Evolutionary conservation across 2,329 filamentous ascomycete species (phyloP).

Genomic region (Sarocladiaceae sp.): DNA sequence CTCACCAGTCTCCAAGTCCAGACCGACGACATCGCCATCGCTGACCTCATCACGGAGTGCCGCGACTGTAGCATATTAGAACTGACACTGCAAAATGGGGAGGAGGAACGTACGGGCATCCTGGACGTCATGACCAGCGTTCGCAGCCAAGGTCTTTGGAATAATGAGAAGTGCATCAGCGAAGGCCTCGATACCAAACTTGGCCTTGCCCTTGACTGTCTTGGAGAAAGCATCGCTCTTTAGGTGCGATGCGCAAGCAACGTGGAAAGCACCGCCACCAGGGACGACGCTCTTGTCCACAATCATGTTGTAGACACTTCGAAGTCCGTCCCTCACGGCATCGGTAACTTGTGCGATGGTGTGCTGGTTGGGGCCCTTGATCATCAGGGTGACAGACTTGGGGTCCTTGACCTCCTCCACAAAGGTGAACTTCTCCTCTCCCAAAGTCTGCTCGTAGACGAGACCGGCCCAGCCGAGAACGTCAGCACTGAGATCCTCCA

Average conservation of each 20-base stretch:
- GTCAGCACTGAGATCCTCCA: conserved; percentile 83
- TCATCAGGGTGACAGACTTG: conserved; percentile 94
- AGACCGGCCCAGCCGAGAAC: conserved; percentile 91
- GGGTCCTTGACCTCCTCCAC: conserved; percentile 98
- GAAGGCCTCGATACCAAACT: conserved; percentile 92
- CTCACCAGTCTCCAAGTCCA: conserved; percentile 80
- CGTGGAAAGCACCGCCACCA: conserved; percentile 90
- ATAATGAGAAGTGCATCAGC: conserved; percentile 92
- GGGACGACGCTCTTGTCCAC: conserved; percentile 96
- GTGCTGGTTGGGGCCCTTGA: conserved; percentile 96
- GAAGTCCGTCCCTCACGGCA: conserved; percentile 87
- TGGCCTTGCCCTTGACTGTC: conserved; percentile 94
- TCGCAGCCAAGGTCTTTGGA: conserved; percentile 93
- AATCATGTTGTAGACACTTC: conserved; percentile 99
- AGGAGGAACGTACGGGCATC: conserved; percentile 78
- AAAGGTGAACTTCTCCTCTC: conserved; percentile 99
- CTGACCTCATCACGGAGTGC: conserved; percentile 77
- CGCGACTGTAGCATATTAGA: conserved; percentile 54
- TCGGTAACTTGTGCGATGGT: conserved; percentile 97
- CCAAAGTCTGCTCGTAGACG: conserved; percentile 94
- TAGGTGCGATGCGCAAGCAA: conserved; percentile 82
- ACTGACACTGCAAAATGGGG: too few relatives aligned
- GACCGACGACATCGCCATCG: conserved; percentile 78
- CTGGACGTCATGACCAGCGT: conserved; percentile 94
- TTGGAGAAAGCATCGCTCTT: conserved; percentile 81